Conservation (phyloP, 768 basidiomycete genomes). For the Kwoniella sp. region DNA sequence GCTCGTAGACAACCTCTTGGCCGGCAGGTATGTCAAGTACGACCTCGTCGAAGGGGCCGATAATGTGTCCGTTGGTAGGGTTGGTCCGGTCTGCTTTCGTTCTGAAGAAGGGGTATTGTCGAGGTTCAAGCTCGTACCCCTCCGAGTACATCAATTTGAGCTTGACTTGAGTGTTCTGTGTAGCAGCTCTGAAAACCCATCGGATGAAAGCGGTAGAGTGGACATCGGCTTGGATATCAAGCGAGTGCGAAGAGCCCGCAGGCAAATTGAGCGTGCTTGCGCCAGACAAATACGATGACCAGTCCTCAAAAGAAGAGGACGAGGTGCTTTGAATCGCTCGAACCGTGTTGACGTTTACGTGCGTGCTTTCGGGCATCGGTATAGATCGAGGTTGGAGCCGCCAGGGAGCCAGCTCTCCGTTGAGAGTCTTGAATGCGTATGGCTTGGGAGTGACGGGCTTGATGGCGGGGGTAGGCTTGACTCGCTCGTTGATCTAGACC, state of each 20-base stretch:
- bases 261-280: constrained; percentile 9
- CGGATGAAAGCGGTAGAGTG: constrained; percentile 37
- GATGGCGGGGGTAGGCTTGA: constrained; percentile 3
- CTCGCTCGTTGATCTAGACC: constrained; percentile 26
- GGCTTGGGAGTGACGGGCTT: constrained; percentile 8
- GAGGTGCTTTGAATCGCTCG: not conserved
- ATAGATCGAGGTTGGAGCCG: constrained; percentile 10
- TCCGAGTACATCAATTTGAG: constrained; percentile 33
- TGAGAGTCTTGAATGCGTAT: constrained; percentile 15
- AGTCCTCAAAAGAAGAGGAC: not conserved
- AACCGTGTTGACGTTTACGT: constrained; percentile 9
- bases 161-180: constrained; percentile 10
- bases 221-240: constrained; percentile 28
- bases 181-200: constrained; percentile 14
- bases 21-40: constrained; percentile 14
- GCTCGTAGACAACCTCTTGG: constrained; percentile 20
- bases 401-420: constrained; percentile 25
- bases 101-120: constrained; percentile 12
- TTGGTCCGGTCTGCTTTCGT: constrained; percentile 23
- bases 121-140: constrained; percentile 33
- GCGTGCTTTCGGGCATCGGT: constrained; percentile 15
- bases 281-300: constrained; percentile 7
- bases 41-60: constrained; percentile 21
- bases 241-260: constrained; percentile 2
- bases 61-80: constrained; percentile 12